Evolutionary conservation across 2,329 filamentous ascomycete species (phyloP).

Genomic region (Knoxdaviesia proteae): DNA sequence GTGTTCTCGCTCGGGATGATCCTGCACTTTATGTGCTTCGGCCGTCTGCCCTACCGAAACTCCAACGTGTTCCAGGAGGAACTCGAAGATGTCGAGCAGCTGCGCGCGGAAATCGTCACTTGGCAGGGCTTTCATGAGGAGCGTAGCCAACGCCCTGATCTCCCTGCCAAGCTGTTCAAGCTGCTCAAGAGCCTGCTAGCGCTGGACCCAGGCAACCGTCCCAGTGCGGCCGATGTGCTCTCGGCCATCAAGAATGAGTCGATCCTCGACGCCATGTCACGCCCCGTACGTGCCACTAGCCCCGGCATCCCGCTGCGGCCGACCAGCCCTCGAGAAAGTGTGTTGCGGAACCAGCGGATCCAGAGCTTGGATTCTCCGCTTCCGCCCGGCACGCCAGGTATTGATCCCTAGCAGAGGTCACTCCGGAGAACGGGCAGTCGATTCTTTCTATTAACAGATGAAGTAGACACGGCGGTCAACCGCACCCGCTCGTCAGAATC

Average conservation of each 20-base stretch:
- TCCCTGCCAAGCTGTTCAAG: slow-evolving; percentile 70
- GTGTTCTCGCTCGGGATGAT: slow-evolving; percentile 99
- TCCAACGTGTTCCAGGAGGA: slow-evolving; percentile 79
- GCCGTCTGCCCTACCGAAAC: slow-evolving; percentile 61
- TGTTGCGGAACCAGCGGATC: slow-evolving; percentile 18
- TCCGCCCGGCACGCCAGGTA: slow-evolving; percentile 22
- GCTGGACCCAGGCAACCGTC: slow-evolving; percentile 53
- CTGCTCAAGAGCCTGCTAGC: slow-evolving; percentile 66
- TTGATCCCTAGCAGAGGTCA: not conserved
- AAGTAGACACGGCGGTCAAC: not conserved
- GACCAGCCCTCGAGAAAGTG: not conserved
- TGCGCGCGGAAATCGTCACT: slow-evolving; percentile 65
- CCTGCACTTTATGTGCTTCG: slow-evolving; percentile 94
- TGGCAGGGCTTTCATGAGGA: slow-evolving; percentile 80
- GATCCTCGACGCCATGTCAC: slow-evolving; percentile 16
- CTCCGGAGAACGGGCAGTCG: not conserved
- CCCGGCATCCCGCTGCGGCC: not conserved
- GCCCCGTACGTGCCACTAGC: not conserved
- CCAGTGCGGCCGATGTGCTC: slow-evolving; percentile 71
- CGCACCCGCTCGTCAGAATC: not conserved
- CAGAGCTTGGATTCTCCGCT: slow-evolving; percentile 35
- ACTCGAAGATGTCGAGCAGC: slow-evolving; percentile 68
- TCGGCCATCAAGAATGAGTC: slow-evolving; percentile 52
- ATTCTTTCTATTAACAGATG: not conserved
- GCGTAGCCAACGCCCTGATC: slow-evolving; percentile 51